Conservation (phyloP, 257 asterid genomes). For the Striga asiatica region DNA sequence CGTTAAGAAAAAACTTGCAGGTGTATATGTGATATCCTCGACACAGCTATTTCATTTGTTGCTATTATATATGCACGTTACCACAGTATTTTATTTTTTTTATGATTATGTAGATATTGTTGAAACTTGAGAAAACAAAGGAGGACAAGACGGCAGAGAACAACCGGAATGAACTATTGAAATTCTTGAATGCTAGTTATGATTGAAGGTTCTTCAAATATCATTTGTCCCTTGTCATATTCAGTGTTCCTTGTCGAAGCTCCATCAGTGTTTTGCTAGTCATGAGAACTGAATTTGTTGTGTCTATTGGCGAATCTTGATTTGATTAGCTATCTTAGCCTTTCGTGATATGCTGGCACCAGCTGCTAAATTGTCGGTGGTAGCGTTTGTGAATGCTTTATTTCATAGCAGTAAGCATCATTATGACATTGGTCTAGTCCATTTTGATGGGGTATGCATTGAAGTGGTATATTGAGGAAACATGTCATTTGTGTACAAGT, state of each 20-base stretch:
- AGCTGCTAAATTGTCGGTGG: no score
- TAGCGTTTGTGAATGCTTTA: no score
- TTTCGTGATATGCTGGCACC: no score
- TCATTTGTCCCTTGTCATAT: not conserved
- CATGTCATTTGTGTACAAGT: no score
- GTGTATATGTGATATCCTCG: conserved; percentile 4
- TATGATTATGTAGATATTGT: conserved; percentile 50
- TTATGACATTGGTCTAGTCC: no score
- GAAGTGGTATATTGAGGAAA: no score
- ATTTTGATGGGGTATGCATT: no score
- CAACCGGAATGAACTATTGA: conserved; percentile 76
- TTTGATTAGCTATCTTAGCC: no score
- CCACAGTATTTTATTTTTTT: not conserved
- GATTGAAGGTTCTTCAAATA: conserved; percentile 40
- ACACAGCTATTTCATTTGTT: not conserved
- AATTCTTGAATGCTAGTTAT: conserved; percentile 90
- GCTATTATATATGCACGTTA: conserved; percentile 4
- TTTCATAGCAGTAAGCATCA: no score
- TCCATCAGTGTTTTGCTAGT: conserved; percentile 1
- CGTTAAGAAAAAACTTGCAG: not conserved
- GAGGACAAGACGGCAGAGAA: conserved; percentile 91
- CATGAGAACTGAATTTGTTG: not conserved
- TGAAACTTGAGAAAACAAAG: conserved; percentile 89
- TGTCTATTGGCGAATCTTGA: not conserved
- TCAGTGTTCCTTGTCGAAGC: not conserved